A percentile compares a stretch with the other conserved stretches of the same genome.
These are phyloP conservation scores for Aspergillus udagawae DNA, from an alignment of 2,329 filamentous ascomycete genomes.

Conservation along the genomic window DNA sequence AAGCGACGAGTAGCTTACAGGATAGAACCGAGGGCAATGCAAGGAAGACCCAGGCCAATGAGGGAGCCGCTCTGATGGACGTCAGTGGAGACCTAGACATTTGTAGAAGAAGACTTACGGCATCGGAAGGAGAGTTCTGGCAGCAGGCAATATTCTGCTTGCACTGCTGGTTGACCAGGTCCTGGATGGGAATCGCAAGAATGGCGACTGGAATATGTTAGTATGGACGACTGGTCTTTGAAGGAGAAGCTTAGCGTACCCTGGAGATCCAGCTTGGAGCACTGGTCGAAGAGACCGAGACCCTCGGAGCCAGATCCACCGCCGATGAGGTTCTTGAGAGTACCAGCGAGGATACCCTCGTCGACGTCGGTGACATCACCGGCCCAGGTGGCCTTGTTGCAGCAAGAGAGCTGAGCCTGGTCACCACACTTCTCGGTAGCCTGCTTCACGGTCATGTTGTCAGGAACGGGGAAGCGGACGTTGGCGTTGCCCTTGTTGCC, in stretches of 20 bases:
- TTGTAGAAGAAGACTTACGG: conserved; percentile 16
- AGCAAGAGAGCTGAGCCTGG: conserved; percentile 37
- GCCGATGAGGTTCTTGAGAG: conserved; percentile 33
- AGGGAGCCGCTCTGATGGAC: conserved; percentile 26
- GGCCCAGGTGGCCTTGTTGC: conserved; percentile 36
- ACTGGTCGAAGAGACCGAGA: conserved; percentile 39
- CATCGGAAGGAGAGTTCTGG: conserved; percentile 32
- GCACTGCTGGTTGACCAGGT: conserved; percentile 37
- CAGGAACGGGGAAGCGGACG: conserved; percentile 30
- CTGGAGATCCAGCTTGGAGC: conserved; percentile 36
- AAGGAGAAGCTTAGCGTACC: conserved; percentile 19
- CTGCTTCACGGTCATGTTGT: conserved; percentile 33
- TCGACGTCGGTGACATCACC: conserved; percentile 32
- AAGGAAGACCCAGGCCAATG: conserved; percentile 35
- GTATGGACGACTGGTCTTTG: not conserved
- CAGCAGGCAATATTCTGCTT: conserved; percentile 40
- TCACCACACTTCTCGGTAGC: conserved; percentile 37
- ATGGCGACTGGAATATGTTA: conserved; percentile 18
- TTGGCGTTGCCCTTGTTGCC: conserved; percentile 32
- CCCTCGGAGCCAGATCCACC: conserved; percentile 30
- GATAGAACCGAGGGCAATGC: conserved; percentile 36
- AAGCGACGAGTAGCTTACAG: conserved; percentile 27
- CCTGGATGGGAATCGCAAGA: conserved; percentile 27
- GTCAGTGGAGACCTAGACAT: not conserved
- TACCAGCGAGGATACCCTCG: conserved; percentile 30